phyloP scores from a whole-genome alignment of 768 basidiomycete species.

The Termitomyces sp. region DNA sequence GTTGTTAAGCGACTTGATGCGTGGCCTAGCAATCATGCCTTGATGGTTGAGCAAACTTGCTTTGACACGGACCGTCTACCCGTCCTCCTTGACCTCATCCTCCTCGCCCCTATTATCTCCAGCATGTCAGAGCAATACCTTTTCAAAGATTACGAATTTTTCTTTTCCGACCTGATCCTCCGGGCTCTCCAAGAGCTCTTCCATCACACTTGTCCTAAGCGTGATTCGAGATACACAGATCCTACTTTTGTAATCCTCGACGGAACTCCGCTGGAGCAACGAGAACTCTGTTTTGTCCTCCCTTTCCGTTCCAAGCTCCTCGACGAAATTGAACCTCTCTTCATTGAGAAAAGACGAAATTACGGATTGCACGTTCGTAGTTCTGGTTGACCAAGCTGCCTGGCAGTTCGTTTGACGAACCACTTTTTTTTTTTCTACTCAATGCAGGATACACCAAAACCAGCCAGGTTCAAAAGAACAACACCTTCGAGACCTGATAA shows the following conservation, averaged over 20 bases:
- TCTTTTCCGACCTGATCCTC: conserved; percentile 5
- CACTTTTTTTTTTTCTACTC: background rate
- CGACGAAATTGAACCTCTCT: conserved; percentile 4
- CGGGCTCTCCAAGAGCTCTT: conserved; percentile 8
- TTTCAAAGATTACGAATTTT: conserved; percentile 6
- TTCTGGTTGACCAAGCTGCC: background rate
- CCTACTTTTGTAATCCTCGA: conserved; percentile 8
- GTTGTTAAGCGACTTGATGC: conserved; percentile 2
- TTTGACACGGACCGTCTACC: conserved; percentile 3
- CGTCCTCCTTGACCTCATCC: conserved; percentile 6
- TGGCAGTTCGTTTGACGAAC: background rate
- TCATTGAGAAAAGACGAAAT: background rate
- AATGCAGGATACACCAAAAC: background rate
- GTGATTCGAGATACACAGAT: conserved; percentile 2
- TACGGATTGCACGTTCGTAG: conserved; percentile 2
- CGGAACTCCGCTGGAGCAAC: background rate
- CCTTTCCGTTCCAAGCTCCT: conserved; percentile 6
- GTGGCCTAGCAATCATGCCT: conserved; percentile 1
- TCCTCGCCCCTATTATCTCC: conserved; percentile 3
- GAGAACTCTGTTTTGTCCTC: conserved; percentile 5
- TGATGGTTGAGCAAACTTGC: conserved; percentile 7
- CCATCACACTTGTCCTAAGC: background rate
- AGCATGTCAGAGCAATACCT: background rate
- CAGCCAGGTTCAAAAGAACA: background rate
- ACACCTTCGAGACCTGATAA: background rate